Evolutionary conservation across 371 early-diverging fungal species (phyloP).

Genomic region (Sanchytrium tribonematis): DNA sequence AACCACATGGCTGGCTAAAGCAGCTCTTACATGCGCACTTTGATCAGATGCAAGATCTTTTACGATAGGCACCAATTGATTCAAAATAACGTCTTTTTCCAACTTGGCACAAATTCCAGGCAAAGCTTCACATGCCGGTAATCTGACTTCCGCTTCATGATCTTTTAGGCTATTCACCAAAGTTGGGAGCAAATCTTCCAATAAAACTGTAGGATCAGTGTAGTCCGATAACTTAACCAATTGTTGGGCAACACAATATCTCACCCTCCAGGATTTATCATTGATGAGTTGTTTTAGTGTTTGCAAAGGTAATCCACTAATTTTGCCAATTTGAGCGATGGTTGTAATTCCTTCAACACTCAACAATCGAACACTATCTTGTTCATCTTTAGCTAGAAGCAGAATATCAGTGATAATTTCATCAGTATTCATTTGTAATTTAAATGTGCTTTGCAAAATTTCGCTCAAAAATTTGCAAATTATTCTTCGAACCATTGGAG

Average conservation of each 20-base stretch:
- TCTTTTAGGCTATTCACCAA: constrained; percentile 63
- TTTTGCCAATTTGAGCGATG: constrained; percentile 32
- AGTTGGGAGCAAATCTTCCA: constrained; percentile 35
- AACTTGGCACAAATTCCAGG: constrained; percentile 34
- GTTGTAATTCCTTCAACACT: constrained; percentile 67
- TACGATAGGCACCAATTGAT: constrained; percentile 57
- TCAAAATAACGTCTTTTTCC: constrained; percentile 10
- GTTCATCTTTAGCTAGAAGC: constrained; percentile 48
- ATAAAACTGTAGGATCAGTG: constrained; percentile 17
- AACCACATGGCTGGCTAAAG: constrained; percentile 77
- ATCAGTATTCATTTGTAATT: constrained; percentile 33
- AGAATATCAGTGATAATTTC: constrained; percentile 52
- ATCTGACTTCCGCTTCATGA: constrained; percentile 86
- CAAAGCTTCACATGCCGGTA: constrained; percentile 57
- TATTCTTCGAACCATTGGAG: constrained; percentile 91
- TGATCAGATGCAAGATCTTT: constrained; percentile 67
- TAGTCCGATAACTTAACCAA: constrained; percentile 42
- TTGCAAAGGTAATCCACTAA: constrained; percentile 26
- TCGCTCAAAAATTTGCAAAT: constrained; percentile 13
- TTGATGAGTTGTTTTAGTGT: constrained; percentile 39
- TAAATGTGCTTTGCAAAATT: constrained; percentile 31
- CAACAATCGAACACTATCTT: constrained; percentile 85
- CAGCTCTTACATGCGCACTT: constrained; percentile 81
- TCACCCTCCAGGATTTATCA: constrained; percentile 90
- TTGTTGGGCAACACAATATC: constrained; percentile 90